phyloP scores from a whole-genome alignment of 495 filamentous ascomycete species.

The Durotheca rogersii region DNA sequence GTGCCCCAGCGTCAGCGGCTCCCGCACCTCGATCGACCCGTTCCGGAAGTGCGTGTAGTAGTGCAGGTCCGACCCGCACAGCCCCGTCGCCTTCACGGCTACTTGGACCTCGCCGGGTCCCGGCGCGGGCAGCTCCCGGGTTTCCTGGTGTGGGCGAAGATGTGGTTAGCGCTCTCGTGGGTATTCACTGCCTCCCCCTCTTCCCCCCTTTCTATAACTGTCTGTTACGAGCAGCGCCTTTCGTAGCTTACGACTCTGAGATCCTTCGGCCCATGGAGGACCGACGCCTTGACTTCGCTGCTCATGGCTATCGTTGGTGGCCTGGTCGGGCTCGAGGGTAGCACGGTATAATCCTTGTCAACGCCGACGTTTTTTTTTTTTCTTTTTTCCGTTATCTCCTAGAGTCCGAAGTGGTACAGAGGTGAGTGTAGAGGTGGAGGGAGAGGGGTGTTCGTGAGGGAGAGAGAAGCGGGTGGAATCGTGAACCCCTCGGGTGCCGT shows the following conservation, averaged over 20 bases:
- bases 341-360: too few relatives aligned
- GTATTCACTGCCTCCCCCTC: too few relatives aligned
- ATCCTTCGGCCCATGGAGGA: constrained; percentile 69
- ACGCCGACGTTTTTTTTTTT: too few relatives aligned
- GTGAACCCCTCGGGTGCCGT: background rate
- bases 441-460: background rate
- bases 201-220: too few relatives aligned
- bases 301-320: constrained; percentile 16
- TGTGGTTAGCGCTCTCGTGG: too few relatives aligned
- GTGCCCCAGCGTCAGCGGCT: constrained; percentile 64
- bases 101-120: constrained; percentile 57
- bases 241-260: constrained; percentile 58
- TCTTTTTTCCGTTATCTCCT: too few relatives aligned
- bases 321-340: background rate
- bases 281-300: constrained; percentile 57
- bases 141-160: constrained; percentile 52
- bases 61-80: constrained; percentile 70
- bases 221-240: too few relatives aligned
- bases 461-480: background rate
- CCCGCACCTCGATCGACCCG: constrained; percentile 62
- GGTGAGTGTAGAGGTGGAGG: background rate
- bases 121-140: constrained; percentile 44
- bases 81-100: constrained; percentile 58
- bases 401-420: too few relatives aligned
- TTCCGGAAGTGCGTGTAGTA: constrained; percentile 69